Evolutionary conservation across 2,329 filamentous ascomycete species (phyloP).

Genomic region (Calonectria pseudoturangicola): DNA sequence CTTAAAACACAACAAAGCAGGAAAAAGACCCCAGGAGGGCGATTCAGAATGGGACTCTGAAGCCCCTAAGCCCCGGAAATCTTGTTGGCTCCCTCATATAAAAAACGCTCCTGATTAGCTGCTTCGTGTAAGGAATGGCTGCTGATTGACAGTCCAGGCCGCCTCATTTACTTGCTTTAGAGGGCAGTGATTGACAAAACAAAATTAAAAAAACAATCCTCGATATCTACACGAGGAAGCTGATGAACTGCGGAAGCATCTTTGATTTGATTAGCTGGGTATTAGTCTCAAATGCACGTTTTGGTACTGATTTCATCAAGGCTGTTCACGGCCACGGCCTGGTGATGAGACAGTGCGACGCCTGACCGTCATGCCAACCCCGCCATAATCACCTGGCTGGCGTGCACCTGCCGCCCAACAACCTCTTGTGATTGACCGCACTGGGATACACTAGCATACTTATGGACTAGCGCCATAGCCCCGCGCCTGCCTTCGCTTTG

Average conservation of each 20-base stretch:
- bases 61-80: not conserved
- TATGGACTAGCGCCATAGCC: constrained; percentile 48
- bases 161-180: constrained; percentile 10
- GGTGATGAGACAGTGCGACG: constrained; percentile 52
- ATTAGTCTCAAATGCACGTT: not conserved
- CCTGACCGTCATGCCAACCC: constrained; percentile 50
- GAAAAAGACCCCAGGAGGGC: not conserved
- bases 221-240: not conserved
- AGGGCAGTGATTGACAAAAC: not conserved
- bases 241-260: not conserved
- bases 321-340: constrained; percentile 38
- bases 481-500: constrained; percentile 50
- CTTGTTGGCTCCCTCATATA: too few relatives aligned
- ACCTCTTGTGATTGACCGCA: constrained; percentile 55
- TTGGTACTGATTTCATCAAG: not conserved
- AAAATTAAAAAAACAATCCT: not conserved
- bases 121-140: too few relatives aligned
- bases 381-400: constrained; percentile 53
- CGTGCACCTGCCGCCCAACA: constrained; percentile 36
- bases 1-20: not conserved
- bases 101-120: too few relatives aligned
- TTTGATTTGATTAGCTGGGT: not conserved
- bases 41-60: too few relatives aligned
- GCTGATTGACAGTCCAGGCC: not conserved
- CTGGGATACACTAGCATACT: constrained; percentile 35